Percentiles rank a stretch among this genome's conserved stretches.
phyloP scores from a whole-genome alignment of 2,329 filamentous ascomycete species.

The Sphaerostilbella broomeana region DNA sequence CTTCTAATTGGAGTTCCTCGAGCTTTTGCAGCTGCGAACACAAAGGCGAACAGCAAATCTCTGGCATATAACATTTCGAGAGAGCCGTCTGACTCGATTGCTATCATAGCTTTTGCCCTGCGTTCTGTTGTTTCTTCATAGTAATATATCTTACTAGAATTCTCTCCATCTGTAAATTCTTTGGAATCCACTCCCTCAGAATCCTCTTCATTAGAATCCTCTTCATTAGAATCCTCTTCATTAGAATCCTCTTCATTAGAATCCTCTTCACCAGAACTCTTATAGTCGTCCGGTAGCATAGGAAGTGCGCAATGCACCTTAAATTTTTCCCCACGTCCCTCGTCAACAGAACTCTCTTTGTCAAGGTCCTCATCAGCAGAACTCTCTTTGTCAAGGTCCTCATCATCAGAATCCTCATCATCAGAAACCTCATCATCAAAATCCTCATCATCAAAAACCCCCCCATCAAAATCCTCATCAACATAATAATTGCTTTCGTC shows the following conservation, averaged over 20 bases:
- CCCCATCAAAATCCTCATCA: too few relatives aligned
- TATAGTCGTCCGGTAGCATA: too few relatives aligned
- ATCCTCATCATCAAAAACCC: too few relatives aligned
- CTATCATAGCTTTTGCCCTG: neutral
- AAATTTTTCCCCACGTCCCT: too few relatives aligned
- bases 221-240: neutral
- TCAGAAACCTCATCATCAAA: too few relatives aligned
- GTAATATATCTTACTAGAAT: neutral
- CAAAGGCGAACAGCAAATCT: conserved; percentile 25
- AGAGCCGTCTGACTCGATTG: conserved; percentile 10
- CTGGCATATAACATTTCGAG: conserved; percentile 18
- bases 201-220: neutral
- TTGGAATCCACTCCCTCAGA: neutral
- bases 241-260: neutral
- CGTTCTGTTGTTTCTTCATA: neutral
- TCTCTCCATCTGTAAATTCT: neutral
- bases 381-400: too few relatives aligned
- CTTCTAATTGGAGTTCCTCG: conserved; percentile 4
- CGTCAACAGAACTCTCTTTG: too few relatives aligned
- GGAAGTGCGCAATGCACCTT: too few relatives aligned
- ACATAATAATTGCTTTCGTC: too few relatives aligned
- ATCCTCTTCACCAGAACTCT: neutral
- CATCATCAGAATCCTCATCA: too few relatives aligned
- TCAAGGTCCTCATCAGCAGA: too few relatives aligned
- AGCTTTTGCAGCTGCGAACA: conserved; percentile 20